phyloP scores from a whole-genome alignment of 2,329 filamentous ascomycete genomes.

The Neonectria coccinea region DNA sequence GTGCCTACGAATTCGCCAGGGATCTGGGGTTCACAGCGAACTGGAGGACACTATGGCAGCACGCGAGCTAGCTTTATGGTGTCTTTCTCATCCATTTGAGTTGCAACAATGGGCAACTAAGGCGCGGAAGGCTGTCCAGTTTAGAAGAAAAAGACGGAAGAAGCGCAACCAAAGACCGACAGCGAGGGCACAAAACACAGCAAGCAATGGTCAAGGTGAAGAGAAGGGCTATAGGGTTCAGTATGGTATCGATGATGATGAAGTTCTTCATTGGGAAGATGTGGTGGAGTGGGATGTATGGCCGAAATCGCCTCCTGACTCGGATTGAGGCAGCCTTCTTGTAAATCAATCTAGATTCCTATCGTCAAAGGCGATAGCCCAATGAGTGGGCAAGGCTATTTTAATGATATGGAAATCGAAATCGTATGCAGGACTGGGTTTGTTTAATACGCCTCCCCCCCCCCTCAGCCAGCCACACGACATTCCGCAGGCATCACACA shows the following conservation, averaged over 20 bases:
- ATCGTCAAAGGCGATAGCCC: no score
- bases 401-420: no score
- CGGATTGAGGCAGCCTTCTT: constrained; percentile 9
- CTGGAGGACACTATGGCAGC: constrained; percentile 1
- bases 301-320: constrained; percentile 26
- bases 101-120: background rate
- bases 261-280: constrained; percentile 26
- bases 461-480: no score
- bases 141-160: background rate
- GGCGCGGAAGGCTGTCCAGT: background rate
- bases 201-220: background rate
- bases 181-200: background rate
- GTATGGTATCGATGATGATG: background rate
- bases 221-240: background rate
- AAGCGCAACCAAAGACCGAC: background rate
- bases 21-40: background rate
- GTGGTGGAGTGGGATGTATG: constrained; percentile 20
- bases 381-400: no score
- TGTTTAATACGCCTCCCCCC: no score
- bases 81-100: background rate
- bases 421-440: no score
- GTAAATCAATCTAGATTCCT: background rate
- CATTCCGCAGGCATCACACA: no score
- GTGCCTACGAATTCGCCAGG: background rate
- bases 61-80: constrained; percentile 4